Base-by-base conservation (phyloP, 768 basidiomycete species). In the Chalciporus chontae region DNA sequence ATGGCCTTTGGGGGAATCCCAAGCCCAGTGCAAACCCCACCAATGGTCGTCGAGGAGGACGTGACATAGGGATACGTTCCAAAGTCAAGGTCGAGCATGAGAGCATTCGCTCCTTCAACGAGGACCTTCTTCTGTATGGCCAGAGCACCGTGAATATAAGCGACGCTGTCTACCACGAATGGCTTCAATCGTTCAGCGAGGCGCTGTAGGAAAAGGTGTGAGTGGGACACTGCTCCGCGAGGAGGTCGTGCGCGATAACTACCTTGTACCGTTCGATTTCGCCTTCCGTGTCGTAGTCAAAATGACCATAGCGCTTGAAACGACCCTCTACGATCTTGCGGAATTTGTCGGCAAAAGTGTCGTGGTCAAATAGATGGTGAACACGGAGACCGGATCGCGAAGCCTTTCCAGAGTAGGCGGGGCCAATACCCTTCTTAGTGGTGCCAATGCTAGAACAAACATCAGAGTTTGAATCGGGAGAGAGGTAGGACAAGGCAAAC, bases 1-100 rank as follows among this genome's bases (percentile, higher is more conserved):
- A 99, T 84, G 56, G 79, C 71, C 71, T 85, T 85, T 6, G 96
- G 94, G 3, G 96, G 95, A 43, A 99, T 86, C 45, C 94, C 96
- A n/a, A 99, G 82, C 29, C 96, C 96, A 14, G 94, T 98, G 72
- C 90, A 93, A 31, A 97, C 93, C 44, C 96, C 96, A 26, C 96
- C 96, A 50, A 98, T 87, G 27, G 85, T 77, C 8, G 96, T 98
- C 8, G 90, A 84, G 0, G 92, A 94, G 9, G 93, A 95, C 0
- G 96, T 99, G 54, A 99, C 96, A 69, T 77, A 99, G 2, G 96
- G 96, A 69, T 99, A 99, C 5, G 96, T 99, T 23, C 96, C 96
- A 63, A 89, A 94, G 70, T 99, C 96, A 56, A 99, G 75, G 65
- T 99, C 96, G 50, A 99, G 85, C 96, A 99, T 96, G 52, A 98